Evolutionary conservation across 345 rosid species (phyloP), one percentile per base, ranked within the genome.

Genomic region (rapeseed (Brassica napus)): DNA sequence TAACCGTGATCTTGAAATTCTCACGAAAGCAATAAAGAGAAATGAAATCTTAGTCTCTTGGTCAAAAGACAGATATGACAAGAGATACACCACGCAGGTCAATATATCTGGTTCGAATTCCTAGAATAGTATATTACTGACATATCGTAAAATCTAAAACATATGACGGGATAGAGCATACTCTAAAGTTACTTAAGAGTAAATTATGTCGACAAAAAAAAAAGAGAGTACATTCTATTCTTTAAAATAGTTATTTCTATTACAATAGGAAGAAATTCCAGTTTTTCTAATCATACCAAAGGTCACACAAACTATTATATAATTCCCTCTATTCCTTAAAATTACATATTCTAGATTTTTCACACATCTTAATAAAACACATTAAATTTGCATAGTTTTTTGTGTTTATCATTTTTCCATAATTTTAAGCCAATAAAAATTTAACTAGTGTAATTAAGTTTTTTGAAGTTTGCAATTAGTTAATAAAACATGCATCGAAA

Each of bases 1-100:
- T 26, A 26, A 39, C 21, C 1, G 68, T 18, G 49, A 49, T 47
- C 49, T 21, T 64, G 69, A 63, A 31, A 47, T 49, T 49, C 15
- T 23, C 28, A 14, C 54, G 26, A 74, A 74, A 74, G 37, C 12
- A 54, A 23, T 10, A 67, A 57, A 57, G 42, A 75, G 44, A 62
- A 30, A 62, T 23, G 16, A 63, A 69, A 39, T 49, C 16, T 55
- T 24, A 54, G 55, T 77, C 11, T 64, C 59, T 8, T 39, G 76
- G 76, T 78, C 81, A 78, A 65, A 24, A 65, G 71, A 54, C 44
- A 28, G 30, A n/a, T 52, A 52, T 77, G 58, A 71, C 71, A 58
- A 72, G 62, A 72, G 81, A 78, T 72, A 71, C 67, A 72, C 81
- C 16, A 58, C 81, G 81, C 81, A 72, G 11, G 81, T 72, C 77